phyloP scores from a whole-genome alignment of 2,329 filamentous ascomycete species.

The Botrytis pseudocinerea region DNA sequence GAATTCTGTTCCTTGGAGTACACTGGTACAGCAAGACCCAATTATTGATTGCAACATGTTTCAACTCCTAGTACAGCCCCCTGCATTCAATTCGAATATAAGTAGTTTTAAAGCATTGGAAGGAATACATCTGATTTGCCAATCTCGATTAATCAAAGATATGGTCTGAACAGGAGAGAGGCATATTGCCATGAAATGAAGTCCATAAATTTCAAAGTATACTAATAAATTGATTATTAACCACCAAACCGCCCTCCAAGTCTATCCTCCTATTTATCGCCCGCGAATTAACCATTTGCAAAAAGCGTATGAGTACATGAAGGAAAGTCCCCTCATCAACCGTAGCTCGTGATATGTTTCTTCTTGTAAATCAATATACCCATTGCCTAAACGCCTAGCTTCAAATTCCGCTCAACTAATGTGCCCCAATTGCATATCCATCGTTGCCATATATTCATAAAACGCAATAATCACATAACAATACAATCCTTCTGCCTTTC shows the following conservation, averaged over 20 bases:
- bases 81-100: neutral
- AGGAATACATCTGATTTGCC: neutral
- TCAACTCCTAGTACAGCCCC: neutral
- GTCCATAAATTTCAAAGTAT: neutral
- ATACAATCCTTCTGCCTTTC: slow-evolving; percentile 35
- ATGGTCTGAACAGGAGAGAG: neutral
- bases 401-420: neutral
- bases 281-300: neutral
- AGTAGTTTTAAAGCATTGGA: neutral
- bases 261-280: neutral
- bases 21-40: neutral
- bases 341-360: slow-evolving; percentile 9
- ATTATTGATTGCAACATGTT: neutral
- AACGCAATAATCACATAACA: slow-evolving; percentile 33
- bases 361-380: neutral
- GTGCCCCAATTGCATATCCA: neutral
- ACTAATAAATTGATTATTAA: neutral
- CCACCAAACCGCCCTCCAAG: neutral
- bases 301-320: slow-evolving; percentile 5
- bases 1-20: neutral
- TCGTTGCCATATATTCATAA: slow-evolving; percentile 3
- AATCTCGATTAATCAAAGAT: neutral
- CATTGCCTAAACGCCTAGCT: slow-evolving; percentile 4
- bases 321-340: neutral
- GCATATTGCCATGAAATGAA: neutral